Evolutionary conservation across 345 rosid species (phyloP), one percentile per base, ranked within the genome.

Genomic region (Aegle marmelos): DNA sequence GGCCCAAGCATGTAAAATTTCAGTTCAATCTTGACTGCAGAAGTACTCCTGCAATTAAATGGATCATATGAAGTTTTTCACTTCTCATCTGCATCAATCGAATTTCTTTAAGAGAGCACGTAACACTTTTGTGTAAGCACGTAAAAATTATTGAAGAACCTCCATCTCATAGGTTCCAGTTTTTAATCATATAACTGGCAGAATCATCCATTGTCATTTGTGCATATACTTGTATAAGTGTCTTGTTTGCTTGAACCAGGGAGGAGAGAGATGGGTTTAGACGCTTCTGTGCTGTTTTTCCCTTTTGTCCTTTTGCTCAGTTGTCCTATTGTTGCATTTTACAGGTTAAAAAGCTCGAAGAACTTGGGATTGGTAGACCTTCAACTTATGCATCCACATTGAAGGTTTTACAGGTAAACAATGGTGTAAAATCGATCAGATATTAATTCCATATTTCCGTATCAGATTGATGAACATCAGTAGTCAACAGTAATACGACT

Each of bases 291-390:
- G 27, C n/a, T 57, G 62, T 17, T 22, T 27, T 62, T 76, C 72
- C 61, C 36, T 69, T 72, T 30, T 50, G 4, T n/a, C 45, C 59
- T 63, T 74, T 1, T 56, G 34, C 54, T 73, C 36, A 45, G 34
- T 53, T 68, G 76, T 39, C 21, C 63, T 71, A 65, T 68, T 80
- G 63, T 58, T 80, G 57, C 83, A 74, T 85, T 36, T 76, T 80
- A 74, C 82, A 96, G 99, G 91, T 96, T 75, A 92, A 92, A 87
- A 96, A 94, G 85, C 89, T 96, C 30, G 99, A 96, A 85, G 99
- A 96, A 88, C 95, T 96, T 74, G 99, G 99, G 78, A 96, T 96
- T 79, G 99, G 99, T 80, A 90, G 98, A 84, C 99, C 99, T 77
- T 96, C 99, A 16, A 96, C 99, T 48, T 96, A 96, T 80, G 97